Conservation (phyloP, 2,329 filamentous ascomycete species). For the Aurifilum marmelostoma region DNA sequence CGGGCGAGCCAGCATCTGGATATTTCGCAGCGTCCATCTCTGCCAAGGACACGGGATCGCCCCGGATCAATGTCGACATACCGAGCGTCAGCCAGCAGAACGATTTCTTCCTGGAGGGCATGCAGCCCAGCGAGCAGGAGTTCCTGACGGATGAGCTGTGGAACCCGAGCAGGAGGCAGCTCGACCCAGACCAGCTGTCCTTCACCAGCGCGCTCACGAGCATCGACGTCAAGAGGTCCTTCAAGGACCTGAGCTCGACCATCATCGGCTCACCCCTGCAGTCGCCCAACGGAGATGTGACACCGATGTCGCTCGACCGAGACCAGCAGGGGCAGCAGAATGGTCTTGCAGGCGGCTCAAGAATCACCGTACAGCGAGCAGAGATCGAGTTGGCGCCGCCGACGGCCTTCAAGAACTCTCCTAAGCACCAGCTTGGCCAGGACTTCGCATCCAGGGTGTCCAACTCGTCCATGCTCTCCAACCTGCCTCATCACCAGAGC, state of each 20-base stretch:
- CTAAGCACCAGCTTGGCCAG: neutral
- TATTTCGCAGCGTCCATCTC: neutral
- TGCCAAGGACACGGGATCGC: conserved; percentile 9
- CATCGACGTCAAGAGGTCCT: conserved; percentile 25
- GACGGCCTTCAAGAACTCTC: neutral
- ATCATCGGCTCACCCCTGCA: neutral
- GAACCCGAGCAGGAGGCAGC: conserved; percentile 32
- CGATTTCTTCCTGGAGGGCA: conserved; percentile 10
- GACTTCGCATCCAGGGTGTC: conserved; percentile 1
- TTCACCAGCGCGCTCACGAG: conserved; percentile 33
- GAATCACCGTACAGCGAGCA: conserved; percentile 7
- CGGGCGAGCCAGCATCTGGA: neutral
- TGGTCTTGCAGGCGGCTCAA: neutral
- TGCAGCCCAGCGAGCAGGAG: conserved; percentile 12
- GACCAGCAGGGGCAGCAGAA: neutral
- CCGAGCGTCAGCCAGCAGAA: conserved; percentile 11
- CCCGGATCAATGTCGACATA: conserved; percentile 18
- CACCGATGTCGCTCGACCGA: conserved; percentile 19
- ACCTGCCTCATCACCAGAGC: conserved; percentile 7
- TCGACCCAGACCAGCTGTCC: conserved; percentile 35
- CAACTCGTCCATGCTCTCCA: conserved; percentile 17
- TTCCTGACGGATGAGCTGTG: conserved; percentile 20
- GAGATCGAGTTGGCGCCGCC: conserved; percentile 12
- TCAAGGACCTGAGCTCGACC: conserved; percentile 17
- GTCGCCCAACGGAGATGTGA: conserved; percentile 18